Evolutionary conservation across 2,329 filamentous ascomycete species (phyloP), one percentile per base, ranked within the genome.

Genomic region (Magnaporthales sp.): DNA sequence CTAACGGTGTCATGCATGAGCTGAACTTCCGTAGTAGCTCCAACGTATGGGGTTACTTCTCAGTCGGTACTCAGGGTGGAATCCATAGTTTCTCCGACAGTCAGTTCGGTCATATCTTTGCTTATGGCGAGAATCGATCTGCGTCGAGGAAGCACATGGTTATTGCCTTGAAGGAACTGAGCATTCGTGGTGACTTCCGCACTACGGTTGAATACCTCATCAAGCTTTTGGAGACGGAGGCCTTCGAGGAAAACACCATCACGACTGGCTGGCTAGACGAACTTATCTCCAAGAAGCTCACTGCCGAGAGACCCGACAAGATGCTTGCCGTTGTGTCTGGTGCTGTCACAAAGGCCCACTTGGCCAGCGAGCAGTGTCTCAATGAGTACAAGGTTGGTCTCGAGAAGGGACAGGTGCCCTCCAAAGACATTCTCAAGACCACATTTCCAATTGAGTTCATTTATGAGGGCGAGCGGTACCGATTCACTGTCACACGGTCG

Each of bases 21-120:
- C 84, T 99, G 75, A 99, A 99, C 85, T 99, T 99, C 88, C 88
- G 95, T 76, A 96, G 91, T 83, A 97, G 93, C 78, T 98, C 95
- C 70, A 99, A 99, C 73, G 95, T 98, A 67, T 99, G 95, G 95
- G 95, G 95, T 85, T 99, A 99, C 81, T 99, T 99, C 88, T 99
- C 95, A 66, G 95, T 99, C 78, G 92, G 93, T 82, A 95, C 93
- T 10, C 90, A 93, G 67, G 94, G 93, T 81, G 93, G 93, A 79
- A 99, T 99, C 71, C 95, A 99, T 87, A 97, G 92, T 79, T 99
- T 97, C 85, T 98, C 95, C 8, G 95, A 99, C 82, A 96, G 91
- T 75, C 95, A 99, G 76, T 99, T 99, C 73, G 95, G 95, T 80
- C 95, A 99, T 81, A 99, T 99, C 73, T 99, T 99, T 79, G 96